Conservation (phyloP, 1,284 basidiomycete species). For the Marasmius tenuissimus region DNA sequence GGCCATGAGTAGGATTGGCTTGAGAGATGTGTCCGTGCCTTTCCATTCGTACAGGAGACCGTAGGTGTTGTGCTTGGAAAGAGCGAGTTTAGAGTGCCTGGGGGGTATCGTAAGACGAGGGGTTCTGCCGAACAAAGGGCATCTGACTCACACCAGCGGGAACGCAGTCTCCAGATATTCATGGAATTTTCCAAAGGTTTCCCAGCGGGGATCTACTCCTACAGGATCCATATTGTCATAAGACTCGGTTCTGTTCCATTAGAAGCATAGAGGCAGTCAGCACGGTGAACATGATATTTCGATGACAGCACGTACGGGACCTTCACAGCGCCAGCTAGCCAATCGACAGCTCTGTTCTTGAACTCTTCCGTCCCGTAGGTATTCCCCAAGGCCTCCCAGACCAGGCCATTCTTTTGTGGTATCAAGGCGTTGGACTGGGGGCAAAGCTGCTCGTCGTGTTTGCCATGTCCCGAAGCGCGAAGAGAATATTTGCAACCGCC, state of each 20-base stretch:
- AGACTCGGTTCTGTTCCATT: conserved; percentile 12
- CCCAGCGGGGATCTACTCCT: conserved; percentile 28
- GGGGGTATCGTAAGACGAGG: background rate
- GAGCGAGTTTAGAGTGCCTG: conserved; percentile 37
- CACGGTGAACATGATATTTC: background rate
- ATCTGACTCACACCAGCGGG: conserved; percentile 30
- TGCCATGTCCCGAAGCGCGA: background rate
- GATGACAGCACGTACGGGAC: conserved; percentile 27
- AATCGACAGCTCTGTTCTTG: conserved; percentile 29
- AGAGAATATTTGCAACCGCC: background rate
- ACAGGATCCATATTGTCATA: conserved; percentile 23
- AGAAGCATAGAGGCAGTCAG: background rate
- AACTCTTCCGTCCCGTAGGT: conserved; percentile 29
- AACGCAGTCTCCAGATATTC: conserved; percentile 27
- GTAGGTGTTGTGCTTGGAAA: conserved; percentile 47
- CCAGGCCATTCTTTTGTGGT: conserved; percentile 23
- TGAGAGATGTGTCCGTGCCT: conserved; percentile 47
- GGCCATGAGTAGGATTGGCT: conserved; percentile 56
- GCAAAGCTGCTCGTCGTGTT: conserved; percentile 18
- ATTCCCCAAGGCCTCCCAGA: conserved; percentile 24
- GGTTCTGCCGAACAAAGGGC: background rate
- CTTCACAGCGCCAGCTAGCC: conserved; percentile 34
- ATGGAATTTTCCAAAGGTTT: conserved; percentile 23
- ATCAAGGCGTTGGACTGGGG: conserved; percentile 25
- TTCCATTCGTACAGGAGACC: conserved; percentile 57